Base-by-base conservation (phyloP, 2,329 filamentous ascomycete genomes). In the Aspergillus sp. region DNA sequence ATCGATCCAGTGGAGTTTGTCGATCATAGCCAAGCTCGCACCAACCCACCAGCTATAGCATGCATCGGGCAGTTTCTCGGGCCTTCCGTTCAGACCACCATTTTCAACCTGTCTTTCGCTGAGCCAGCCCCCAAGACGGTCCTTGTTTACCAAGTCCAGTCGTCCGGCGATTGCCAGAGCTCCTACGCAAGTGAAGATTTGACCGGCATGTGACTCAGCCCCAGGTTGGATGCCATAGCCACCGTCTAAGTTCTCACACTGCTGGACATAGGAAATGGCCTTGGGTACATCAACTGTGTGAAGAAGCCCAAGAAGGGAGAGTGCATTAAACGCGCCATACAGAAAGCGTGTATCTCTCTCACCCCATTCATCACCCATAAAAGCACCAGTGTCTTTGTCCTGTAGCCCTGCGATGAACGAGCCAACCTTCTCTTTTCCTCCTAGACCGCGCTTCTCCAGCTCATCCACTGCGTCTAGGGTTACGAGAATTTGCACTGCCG, bases 1-100 rank as follows among this genome's bases (percentile, higher is more conserved):
- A 79, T 99, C 91, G 73, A 99, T 96, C 95, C 95, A 99, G 75
- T 97, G 91, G 56, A 92, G 84, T 58, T 89, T 88, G 57, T 85
- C 88, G 67, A 99, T 91, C 84, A 98, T 97, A 49, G 90, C 89
- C 67, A 99, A 80, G 74, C 93, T 97, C 72, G 91, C 94, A 72
- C 94, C 81, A 48, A 98, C 95, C 95, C 95, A 99, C 95, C 95
- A 99, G 75, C 92, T 97, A 79, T 99, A 99, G 80, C 95, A 99
- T 13, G 97, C 94, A 75, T 99, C 95, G 74, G 97, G 94, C 64
- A 91, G 80, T 81, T 99, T 99, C 79, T 98, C 95, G 0, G 95
- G 95, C 52, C 95, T 85, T 2, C 95, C 95, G 74, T 99, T 99
- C 54, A 99, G 80, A 0, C 95, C 95, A 30, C 95, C 95, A 51